phyloP scores from a whole-genome alignment of 2,329 filamentous ascomycete genomes.

The Thelonectria discophora region DNA sequence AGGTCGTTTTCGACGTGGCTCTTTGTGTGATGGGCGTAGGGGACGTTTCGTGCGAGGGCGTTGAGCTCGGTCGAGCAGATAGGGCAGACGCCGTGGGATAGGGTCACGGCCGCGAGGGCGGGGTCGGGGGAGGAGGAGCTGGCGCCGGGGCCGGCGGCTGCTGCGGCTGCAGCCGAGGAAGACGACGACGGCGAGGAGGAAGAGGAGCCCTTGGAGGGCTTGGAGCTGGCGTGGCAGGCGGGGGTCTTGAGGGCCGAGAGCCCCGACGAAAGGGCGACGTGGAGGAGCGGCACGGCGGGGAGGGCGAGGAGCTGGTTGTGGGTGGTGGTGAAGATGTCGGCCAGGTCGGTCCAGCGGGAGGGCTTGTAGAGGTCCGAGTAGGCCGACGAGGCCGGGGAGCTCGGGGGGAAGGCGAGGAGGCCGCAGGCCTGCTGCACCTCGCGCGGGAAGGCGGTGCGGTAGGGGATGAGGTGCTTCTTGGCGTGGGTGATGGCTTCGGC shows the following conservation, averaged over 20 bases:
- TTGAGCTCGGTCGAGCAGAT: constrained; percentile 97
- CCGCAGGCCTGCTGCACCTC: constrained; percentile 80
- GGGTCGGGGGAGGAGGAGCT: constrained; percentile 62
- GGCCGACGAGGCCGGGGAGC: constrained; percentile 51
- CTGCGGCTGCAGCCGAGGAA: too few relatives aligned
- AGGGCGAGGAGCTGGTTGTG: constrained; percentile 88
- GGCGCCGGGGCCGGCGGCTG: constrained; percentile 11
- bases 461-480: constrained; percentile 79
- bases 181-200: too few relatives aligned
- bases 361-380: constrained; percentile 73
- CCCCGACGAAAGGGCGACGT: constrained; percentile 89
- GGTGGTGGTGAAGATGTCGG: constrained; percentile 82
- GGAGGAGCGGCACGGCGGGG: constrained; percentile 82
- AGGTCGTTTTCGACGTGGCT: constrained; percentile 91
- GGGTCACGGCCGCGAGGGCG: constrained; percentile 47
- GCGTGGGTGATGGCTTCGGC: constrained; percentile 84
- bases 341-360: constrained; percentile 78
- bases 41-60: constrained; percentile 85
- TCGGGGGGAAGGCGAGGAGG: constrained; percentile 76
- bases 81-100: constrained; percentile 83
- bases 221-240: constrained; percentile 70
- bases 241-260: constrained; percentile 96
- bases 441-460: constrained; percentile 71
- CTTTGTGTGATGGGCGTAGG: constrained; percentile 94
- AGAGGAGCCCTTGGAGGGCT: too few relatives aligned